Evolutionary conservation across 2,329 filamentous ascomycete species (phyloP).

Genomic region (Monilinia fructigena): DNA sequence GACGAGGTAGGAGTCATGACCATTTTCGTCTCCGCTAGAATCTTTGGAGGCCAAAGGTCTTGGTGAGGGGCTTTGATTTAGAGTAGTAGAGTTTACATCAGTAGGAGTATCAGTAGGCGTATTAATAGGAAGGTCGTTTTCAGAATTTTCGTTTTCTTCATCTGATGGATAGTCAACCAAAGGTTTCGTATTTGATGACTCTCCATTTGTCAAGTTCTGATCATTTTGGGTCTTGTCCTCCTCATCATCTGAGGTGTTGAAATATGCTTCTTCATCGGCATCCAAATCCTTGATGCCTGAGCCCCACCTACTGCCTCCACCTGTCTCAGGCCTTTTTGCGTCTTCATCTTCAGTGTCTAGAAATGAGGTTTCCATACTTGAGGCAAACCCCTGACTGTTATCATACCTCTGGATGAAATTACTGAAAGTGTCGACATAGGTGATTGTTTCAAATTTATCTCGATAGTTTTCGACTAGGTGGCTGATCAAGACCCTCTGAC

Average conservation of each 20-base stretch:
- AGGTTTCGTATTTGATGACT: constrained; percentile 63
- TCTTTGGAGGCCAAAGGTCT: constrained; percentile 30
- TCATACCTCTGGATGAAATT: constrained; percentile 76
- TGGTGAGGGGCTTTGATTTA: constrained; percentile 30
- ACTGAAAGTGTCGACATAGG: constrained; percentile 82
- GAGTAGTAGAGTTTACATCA: constrained; percentile 26
- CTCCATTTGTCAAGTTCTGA: constrained; percentile 56
- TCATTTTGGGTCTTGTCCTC: constrained; percentile 51
- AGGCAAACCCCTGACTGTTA: constrained; percentile 67
- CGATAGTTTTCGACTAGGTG: constrained; percentile 84
- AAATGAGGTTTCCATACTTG: constrained; percentile 65
- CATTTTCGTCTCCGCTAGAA: constrained; percentile 28
- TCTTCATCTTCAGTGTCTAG: constrained; percentile 66
- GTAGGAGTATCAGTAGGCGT: constrained; percentile 39
- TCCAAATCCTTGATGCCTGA: constrained; percentile 76
- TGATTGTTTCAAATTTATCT: constrained; percentile 71
- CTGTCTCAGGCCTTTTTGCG: constrained; percentile 46
- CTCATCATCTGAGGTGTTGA: constrained; percentile 84
- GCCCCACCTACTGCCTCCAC: constrained; percentile 61
- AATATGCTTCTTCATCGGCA: constrained; percentile 86
- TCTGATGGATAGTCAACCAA: constrained; percentile 93
- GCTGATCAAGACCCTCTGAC: constrained; percentile 75
- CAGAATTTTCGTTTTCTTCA: constrained; percentile 72
- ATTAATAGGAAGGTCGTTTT: constrained; percentile 45
- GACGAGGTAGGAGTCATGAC: constrained; percentile 34